A percentile compares a stretch with the other conserved stretches of the same genome.
Conservation (phyloP, 176 grass and related monocot species). For the Cenchrus americanus region DNA sequence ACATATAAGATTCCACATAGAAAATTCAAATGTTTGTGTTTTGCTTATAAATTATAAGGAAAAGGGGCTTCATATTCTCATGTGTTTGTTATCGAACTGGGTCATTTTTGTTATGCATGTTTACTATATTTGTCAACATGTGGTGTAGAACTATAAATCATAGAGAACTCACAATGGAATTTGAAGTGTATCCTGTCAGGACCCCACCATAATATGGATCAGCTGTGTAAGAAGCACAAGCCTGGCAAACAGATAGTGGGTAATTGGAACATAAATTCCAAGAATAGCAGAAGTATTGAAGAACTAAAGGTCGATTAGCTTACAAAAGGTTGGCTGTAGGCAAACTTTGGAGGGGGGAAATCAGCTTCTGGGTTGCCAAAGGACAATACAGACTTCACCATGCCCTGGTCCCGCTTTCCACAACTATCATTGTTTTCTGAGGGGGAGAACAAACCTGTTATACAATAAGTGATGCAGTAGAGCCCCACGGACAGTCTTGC, state of each 20-base stretch:
- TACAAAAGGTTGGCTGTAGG: constrained; percentile 65
- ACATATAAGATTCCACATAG: background rate
- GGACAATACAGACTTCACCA: constrained; percentile 35
- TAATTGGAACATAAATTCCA: constrained; percentile 17
- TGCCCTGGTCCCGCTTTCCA: constrained; percentile 29
- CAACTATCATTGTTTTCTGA: constrained; percentile 38
- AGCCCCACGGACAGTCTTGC: background rate
- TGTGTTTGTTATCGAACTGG: background rate
- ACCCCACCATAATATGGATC: constrained; percentile 62
- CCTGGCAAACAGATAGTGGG: constrained; percentile 40
- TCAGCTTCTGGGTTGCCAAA: constrained; percentile 44
- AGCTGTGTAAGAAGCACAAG: constrained; percentile 44
- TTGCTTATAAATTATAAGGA: background rate
- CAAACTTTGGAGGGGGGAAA: constrained; percentile 44
- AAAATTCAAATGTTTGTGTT: background rate
- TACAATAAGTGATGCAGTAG: background rate
- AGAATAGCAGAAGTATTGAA: background rate
- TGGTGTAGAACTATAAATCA: background rate
- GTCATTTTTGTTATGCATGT: background rate
- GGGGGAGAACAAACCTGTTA: constrained; percentile 26
- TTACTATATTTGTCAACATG: background rate
- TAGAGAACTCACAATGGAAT: constrained; percentile 43
- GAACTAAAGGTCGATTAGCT: constrained; percentile 13
- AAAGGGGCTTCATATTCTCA: background rate
- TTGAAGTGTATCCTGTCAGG: constrained; percentile 45